Evolutionary conservation across 129 eudicot species (phyloP).

Genomic region (Helianthus annuus): HanXRQr2.0-SUNRISE NC_035440.2:7474487-7474986

Average conservation of each 20-base stretch:
- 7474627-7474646: not conserved
- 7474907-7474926: no score
- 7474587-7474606: not conserved
- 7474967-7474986: no score
- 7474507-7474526: slow-evolving; percentile 99
- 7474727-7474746: not conserved
- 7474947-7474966: no score
- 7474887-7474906: no score
- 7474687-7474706: not conserved
- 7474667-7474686: not conserved
- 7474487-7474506: slow-evolving; percentile 94
- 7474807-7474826: no score
- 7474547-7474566: not conserved
- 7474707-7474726: not conserved
- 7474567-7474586: not conserved
- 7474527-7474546: slow-evolving; percentile 52
- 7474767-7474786: no score
- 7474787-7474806: no score
- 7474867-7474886: no score
- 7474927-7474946: no score
- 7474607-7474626: not conserved
- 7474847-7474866: no score
- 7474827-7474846: no score
- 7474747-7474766: no score
- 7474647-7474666: not conserved